phyloP scores from a whole-genome alignment of 2,329 filamentous ascomycete species.

The Cyanodermella asteris region DNA sequence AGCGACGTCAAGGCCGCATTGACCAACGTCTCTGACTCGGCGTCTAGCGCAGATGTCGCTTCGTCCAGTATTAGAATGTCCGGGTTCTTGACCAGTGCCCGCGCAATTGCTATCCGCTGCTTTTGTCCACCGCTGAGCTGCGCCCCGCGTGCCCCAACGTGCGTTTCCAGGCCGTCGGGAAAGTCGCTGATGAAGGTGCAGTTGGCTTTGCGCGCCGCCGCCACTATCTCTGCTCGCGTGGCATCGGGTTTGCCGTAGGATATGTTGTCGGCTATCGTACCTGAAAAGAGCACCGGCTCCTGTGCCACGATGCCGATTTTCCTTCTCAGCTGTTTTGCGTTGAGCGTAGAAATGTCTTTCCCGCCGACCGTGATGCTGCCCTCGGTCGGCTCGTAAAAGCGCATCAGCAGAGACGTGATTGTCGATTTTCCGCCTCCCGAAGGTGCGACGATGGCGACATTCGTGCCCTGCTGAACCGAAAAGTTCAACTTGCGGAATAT shows the following conservation, averaged over 20 bases:
- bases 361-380: slow-evolving; percentile 70
- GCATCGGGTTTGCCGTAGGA: slow-evolving; percentile 71
- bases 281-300: slow-evolving; percentile 80
- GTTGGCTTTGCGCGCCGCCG: slow-evolving; percentile 76
- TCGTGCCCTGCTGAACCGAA: slow-evolving; percentile 76
- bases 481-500: slow-evolving; percentile 86
- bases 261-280: slow-evolving; percentile 62
- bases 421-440: slow-evolving; percentile 94
- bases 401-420: slow-evolving; percentile 69
- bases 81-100: slow-evolving; percentile 82
- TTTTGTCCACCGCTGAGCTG: slow-evolving; percentile 94
- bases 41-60: slow-evolving; percentile 85
- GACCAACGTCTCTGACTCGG: slow-evolving; percentile 88
- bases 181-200: slow-evolving; percentile 92
- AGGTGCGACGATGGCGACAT: slow-evolving; percentile 89
- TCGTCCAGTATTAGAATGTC: slow-evolving; percentile 95
- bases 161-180: slow-evolving; percentile 83
- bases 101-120: slow-evolving; percentile 89
- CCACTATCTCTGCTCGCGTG: slow-evolving; percentile 57
- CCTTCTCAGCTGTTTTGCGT: slow-evolving; percentile 75
- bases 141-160: slow-evolving; percentile 75
- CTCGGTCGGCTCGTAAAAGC: slow-evolving; percentile 68
- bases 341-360: slow-evolving; percentile 63
- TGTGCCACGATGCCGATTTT: slow-evolving; percentile 91
- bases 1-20: slow-evolving; percentile 71